Evolutionary conservation across 192 early-diverging fungal genomes (phyloP), one percentile per base, ranked within the genome.

Genomic region (Rhizoclosmatium globosum): DNA sequence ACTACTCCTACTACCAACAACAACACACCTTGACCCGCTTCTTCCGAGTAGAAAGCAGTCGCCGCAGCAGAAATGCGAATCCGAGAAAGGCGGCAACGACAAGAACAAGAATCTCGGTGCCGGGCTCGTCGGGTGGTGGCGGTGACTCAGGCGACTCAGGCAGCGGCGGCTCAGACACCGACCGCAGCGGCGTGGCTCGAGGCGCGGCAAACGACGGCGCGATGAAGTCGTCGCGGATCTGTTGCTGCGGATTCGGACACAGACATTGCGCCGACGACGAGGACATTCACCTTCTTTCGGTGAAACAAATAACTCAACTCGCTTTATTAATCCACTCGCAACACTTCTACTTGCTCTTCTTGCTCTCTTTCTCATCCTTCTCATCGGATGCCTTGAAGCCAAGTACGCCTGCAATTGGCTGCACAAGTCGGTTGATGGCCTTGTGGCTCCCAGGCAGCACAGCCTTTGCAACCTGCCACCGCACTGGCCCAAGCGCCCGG

Each of bases 391-490:
- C 1, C 7, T n/a, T 38, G 39, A 23, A 64, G 4, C 21, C 21
- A 64, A 64, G 21, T 39, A 38, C 6, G 7, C 21, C 39, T 21
- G 21, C n/a, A 7, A 64, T 64, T 39, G 61, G 61, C 9, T 39
- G 61, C 11, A 39, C 61, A 23, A 64, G n/a, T 7, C 21, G 39
- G 45, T 68, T 68, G 65, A 68, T 68, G 4, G 39, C 7, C 7
- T 4, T 11, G 4, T 21, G 38, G 13, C 4, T 7, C 7, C 9
- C 4, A 41, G 65, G 65, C 65, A 68, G 65, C 65, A 68, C 11
- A 4, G 65, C 65, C 65, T 68, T 68, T 38, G 65, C 65, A 44
- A 68, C 9, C 43, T 41, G 21, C 23, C 9, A 45, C 13, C 65
- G 31, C 9, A 68, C 11, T 4, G 43, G 65, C 42, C 38, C 65